Conservation (phyloP, 768 basidiomycete species). For the Lactarius tabidus region DNA sequence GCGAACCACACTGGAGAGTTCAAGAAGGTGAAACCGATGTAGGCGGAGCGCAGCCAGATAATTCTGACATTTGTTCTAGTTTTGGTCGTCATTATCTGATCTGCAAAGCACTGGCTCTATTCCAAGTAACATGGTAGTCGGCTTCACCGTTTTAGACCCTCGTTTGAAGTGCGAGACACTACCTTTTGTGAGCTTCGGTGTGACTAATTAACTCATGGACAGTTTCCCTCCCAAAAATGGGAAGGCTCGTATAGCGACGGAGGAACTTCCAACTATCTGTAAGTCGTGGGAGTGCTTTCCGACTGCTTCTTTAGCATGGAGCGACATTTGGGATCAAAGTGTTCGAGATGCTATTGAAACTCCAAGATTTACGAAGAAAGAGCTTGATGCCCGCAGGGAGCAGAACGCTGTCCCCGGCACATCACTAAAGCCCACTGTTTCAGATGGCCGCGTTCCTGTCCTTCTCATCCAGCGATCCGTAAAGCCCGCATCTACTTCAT, state of each 20-base stretch:
- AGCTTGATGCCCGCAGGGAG: conserved; percentile 78
- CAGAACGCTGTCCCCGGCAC: conserved; percentile 82
- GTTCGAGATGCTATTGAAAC: conserved; percentile 48
- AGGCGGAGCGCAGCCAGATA: not conserved
- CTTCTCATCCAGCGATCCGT: conserved; percentile 79
- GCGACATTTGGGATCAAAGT: conserved; percentile 69
- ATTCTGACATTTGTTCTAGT: conserved; percentile 38
- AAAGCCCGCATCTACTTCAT: conserved; percentile 34
- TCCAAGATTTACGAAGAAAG: conserved; percentile 74
- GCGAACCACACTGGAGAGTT: conserved; percentile 51
- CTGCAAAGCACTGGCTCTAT: conserved; percentile 63
- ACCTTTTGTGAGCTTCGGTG: not conserved
- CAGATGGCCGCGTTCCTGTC: conserved; percentile 82
- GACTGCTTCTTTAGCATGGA: conserved; percentile 53
- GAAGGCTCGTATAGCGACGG: conserved; percentile 37
- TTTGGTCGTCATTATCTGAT: conserved; percentile 60
- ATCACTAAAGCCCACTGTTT: conserved; percentile 54
- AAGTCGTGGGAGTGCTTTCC: conserved; percentile 46
- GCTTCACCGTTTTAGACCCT: conserved; percentile 81
- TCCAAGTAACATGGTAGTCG: conserved; percentile 72
- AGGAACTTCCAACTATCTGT: conserved; percentile 29
- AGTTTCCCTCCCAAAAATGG: conserved; percentile 86
- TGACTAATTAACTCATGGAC: not conserved
- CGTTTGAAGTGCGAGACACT: conserved; percentile 61
- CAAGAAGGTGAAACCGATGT: conserved; percentile 43